Conservation (phyloP, 148 eudicot species). For the Dianthus caryophyllus region DNA sequence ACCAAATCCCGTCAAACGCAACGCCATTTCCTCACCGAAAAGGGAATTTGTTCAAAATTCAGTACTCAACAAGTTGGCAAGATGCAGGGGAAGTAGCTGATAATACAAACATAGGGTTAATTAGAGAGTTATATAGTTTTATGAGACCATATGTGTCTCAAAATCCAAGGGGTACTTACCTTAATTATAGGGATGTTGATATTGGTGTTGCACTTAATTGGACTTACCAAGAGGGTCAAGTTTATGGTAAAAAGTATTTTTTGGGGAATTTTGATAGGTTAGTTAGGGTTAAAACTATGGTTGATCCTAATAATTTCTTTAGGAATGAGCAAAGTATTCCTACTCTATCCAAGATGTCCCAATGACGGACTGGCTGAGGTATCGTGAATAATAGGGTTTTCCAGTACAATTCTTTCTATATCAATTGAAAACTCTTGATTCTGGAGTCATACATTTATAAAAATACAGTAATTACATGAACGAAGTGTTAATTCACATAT, state of each 20-base stretch:
- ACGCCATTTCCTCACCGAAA: constrained; percentile 50
- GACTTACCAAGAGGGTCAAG: constrained; percentile 37
- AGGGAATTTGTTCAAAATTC: constrained; percentile 46
- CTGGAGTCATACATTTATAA: no score
- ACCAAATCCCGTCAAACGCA: constrained; percentile 22
- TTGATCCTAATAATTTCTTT: constrained; percentile 47
- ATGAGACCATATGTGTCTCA: constrained; percentile 47
- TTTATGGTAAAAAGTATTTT: constrained; percentile 44
- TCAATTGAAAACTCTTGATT: no score
- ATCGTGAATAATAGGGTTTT: no score
- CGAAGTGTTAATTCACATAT: no score
- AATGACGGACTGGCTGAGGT: no score
- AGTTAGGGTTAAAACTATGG: constrained; percentile 34
- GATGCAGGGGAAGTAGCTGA: constrained; percentile 21
- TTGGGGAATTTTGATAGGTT: constrained; percentile 44
- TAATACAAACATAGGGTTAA: constrained; percentile 25
- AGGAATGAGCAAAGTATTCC: constrained; percentile 51
- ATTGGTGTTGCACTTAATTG: constrained; percentile 35
- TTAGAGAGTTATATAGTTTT: constrained; percentile 29
- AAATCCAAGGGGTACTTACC: constrained; percentile 43
- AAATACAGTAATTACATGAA: no score
- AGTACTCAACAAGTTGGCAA: constrained; percentile 37
- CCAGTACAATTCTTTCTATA: no score
- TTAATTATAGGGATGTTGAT: constrained; percentile 49
- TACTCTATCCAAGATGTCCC: not conserved